Percentiles rank a stretch among this genome's conserved stretches.
These are phyloP conservation scores for Trametes gibbosa DNA, from an alignment of 768 basidiomycete genomes.

Conservation along the genomic window DNA sequence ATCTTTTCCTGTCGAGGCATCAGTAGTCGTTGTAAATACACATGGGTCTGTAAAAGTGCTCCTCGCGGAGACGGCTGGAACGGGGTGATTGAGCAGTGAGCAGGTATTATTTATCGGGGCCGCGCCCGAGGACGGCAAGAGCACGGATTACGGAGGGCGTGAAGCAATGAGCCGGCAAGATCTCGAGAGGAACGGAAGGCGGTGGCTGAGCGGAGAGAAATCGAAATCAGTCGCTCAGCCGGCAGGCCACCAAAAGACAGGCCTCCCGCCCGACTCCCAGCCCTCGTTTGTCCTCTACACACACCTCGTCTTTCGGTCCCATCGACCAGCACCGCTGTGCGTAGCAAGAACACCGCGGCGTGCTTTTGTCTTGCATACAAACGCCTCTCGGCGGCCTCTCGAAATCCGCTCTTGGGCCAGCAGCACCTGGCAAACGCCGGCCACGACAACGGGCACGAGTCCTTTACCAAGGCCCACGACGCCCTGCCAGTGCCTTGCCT, in stretches of 20 bases:
- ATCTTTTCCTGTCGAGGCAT: slow-evolving; percentile 22
- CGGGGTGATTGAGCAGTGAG: background rate
- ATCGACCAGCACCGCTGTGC: background rate
- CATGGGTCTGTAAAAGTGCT: slow-evolving; percentile 3
- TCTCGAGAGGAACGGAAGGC: background rate
- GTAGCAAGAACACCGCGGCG: background rate
- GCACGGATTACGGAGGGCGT: too few species aligned
- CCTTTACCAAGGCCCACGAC: background rate
- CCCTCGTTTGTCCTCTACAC: background rate
- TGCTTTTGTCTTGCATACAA: background rate
- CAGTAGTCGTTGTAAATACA: slow-evolving; percentile 17
- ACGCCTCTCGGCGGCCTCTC: background rate
- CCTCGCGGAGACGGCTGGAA: background rate
- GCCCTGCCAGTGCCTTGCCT: too few species aligned
- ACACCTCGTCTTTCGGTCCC: background rate
- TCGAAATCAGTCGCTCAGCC: background rate
- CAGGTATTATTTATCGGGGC: background rate
- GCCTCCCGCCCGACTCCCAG: too few species aligned
- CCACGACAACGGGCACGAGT: background rate
- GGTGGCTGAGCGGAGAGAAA: slow-evolving; percentile 11
- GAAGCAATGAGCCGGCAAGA: slow-evolving; percentile 1
- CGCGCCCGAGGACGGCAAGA: too few species aligned
- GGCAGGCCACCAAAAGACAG: too few species aligned
- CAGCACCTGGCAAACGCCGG: background rate
- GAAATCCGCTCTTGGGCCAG: background rate